phyloP scores from a whole-genome alignment of 2,329 filamentous ascomycete genomes.

The Clonostachys rosea region DNA sequence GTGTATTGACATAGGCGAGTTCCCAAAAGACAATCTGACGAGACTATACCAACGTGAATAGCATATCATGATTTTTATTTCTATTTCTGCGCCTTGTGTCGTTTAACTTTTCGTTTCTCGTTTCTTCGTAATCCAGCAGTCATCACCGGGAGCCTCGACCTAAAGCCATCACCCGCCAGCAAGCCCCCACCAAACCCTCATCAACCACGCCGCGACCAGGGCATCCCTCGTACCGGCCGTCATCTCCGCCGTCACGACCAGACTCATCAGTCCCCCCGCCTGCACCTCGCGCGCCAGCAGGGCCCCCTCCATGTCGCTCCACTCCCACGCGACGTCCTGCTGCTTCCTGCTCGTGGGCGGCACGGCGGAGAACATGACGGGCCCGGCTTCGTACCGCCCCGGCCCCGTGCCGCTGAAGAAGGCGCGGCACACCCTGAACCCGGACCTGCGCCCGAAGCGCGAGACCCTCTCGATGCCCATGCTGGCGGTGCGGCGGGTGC shows the following conservation, averaged over 20 bases:
- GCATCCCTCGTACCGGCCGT: slow-evolving; percentile 18
- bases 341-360: slow-evolving; percentile 7
- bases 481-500: slow-evolving; percentile 16
- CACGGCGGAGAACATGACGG: slow-evolving; percentile 19
- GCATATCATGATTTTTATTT: slow-evolving; percentile 1
- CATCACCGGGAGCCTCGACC: too few relatives aligned
- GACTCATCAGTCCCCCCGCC: slow-evolving; percentile 14
- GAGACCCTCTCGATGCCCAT: slow-evolving; percentile 15
- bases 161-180: slow-evolving; percentile 19
- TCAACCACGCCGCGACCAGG: slow-evolving; percentile 26
- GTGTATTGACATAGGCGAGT: slow-evolving; percentile 55
- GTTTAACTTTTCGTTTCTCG: not conserved
- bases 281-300: slow-evolving; percentile 24
- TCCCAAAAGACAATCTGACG: too few relatives aligned
- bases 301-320: slow-evolving; percentile 16
- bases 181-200: slow-evolving; percentile 24
- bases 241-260: slow-evolving; percentile 23
- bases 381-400: slow-evolving; percentile 11
- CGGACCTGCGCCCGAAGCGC: slow-evolving; percentile 12
- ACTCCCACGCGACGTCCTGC: slow-evolving; percentile 19
- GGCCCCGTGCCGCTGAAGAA: slow-evolving; percentile 7
- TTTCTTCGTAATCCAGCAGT: not conserved
- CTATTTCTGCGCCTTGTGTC: not conserved
- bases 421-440: slow-evolving; percentile 20
- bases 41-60: too few relatives aligned